These are phyloP conservation scores for Mortierella antarctica DNA, from an alignment of 192 early-diverging fungal species.

Conservation along the genomic window DNA sequence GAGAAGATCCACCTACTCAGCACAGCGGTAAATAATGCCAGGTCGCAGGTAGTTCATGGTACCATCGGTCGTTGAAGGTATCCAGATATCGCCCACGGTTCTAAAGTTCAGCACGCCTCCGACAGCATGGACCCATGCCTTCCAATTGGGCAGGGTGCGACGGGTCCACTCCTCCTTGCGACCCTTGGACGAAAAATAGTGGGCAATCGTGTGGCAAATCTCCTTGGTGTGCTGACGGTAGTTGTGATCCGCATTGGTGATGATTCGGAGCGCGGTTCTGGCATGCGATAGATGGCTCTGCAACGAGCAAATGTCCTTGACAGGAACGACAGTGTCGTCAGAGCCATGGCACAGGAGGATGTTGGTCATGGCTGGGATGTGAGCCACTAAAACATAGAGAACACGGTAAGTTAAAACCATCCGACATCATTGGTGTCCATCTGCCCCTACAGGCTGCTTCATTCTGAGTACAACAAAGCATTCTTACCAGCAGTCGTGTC, in stretches of 20 bases:
- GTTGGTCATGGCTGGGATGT: slow-evolving; percentile 60
- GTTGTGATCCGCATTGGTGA: slow-evolving; percentile 60
- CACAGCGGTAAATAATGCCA: slow-evolving; percentile 61
- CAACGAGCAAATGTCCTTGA: slow-evolving; percentile 56
- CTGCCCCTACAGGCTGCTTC: background rate
- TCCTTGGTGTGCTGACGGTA: slow-evolving; percentile 53
- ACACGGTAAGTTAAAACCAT: background rate
- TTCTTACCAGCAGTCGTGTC: slow-evolving; percentile 34
- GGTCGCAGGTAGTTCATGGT: slow-evolving; percentile 59
- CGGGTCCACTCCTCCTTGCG: slow-evolving; percentile 35
- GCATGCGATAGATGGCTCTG: slow-evolving; percentile 52
- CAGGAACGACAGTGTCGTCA: slow-evolving; percentile 59
- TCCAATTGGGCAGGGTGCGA: slow-evolving; percentile 42
- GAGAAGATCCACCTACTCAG: slow-evolving; percentile 52
- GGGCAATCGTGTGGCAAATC: slow-evolving; percentile 37
- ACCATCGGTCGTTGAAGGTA: slow-evolving; percentile 48
- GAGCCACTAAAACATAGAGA: slow-evolving; percentile 38
- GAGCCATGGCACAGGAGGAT: slow-evolving; percentile 65
- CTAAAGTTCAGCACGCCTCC: slow-evolving; percentile 68
- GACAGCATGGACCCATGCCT: slow-evolving; percentile 55
- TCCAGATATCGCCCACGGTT: slow-evolving; percentile 65
- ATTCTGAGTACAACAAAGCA: background rate
- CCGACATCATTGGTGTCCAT: background rate
- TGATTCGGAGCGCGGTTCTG: slow-evolving; percentile 49
- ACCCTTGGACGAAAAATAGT: slow-evolving; percentile 52